Evolutionary conservation across 371 early-diverging fungal species (phyloP), one percentile per base, ranked within the genome.

Genomic region (Mortierella polycephala): DNA sequence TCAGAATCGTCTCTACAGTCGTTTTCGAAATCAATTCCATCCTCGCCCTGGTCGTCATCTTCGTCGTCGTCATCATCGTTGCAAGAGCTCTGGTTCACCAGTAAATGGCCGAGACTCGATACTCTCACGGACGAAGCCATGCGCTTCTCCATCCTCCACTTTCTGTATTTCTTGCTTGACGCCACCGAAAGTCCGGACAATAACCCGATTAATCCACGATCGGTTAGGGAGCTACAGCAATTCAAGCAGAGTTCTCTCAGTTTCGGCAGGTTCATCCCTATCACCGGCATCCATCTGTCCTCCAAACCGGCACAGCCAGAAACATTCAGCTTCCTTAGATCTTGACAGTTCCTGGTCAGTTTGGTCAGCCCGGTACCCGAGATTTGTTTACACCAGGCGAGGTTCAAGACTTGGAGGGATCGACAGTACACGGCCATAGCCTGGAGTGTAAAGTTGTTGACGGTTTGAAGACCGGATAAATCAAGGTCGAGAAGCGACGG

Each of bases 311-410:
- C 44, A 50, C 89, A 89, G 0, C 88, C 88, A 37, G 87, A 85
- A 12, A 87, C 54, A 51, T 83, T 86, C 8, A 89, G 47, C 55
- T 84, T 68, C 5, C 69, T 71, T 7, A 89, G 67, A 12, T 65
- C 60, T 8, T 71, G 82, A 65, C 85, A 86, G 39, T 81, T 69
- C 39, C 71, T 59, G 0, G 83, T 71, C 18, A 87, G 41, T 5
- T 82, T 67, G 10, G 72, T 69, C 1, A 86, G 58, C 7, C 86
- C 89, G 1, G 69, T 56, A 0, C 86, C 87, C 7, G 85, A 84
- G 57, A 89, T 83, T 49, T 88, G 85, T 9, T 83, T 75, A 57
- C 89, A 89, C 87, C 88, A 88, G 12, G 82, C 83, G 10, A 89
- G 42, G 49, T 88, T 86, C 5, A 89, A 74, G 44, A 70, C 72